phyloP scores from a whole-genome alignment of 2,329 filamentous ascomycete species.

The Cladorrhinum sp. region DNA sequence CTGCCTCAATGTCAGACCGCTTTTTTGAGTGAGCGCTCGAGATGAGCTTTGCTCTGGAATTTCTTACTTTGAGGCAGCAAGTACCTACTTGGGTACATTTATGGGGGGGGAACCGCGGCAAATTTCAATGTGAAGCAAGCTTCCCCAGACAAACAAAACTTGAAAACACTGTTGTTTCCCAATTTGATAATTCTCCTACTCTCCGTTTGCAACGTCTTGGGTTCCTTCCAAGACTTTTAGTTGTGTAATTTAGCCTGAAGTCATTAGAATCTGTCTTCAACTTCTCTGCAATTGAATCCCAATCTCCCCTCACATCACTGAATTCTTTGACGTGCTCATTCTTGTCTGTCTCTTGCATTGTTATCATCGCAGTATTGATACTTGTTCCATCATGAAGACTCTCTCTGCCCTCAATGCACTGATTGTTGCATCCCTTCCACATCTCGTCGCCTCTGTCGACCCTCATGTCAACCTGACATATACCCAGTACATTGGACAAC shows the following conservation, averaged over 20 bases:
- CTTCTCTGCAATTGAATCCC: background rate
- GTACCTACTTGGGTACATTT: too few species aligned
- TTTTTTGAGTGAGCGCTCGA: too few species aligned
- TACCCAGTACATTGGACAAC: conserved; percentile 59
- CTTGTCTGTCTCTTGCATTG: background rate
- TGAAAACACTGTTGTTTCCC: background rate
- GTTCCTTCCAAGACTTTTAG: background rate
- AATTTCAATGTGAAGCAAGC: too few species aligned
- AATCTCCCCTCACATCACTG: background rate
- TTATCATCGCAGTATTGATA: background rate
- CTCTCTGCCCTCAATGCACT: background rate
- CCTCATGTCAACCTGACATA: conserved; percentile 62
- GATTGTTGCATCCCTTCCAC: background rate
- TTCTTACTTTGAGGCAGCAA: too few species aligned
- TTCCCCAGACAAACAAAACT: background rate
- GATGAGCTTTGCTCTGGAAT: too few species aligned
- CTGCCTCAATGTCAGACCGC: too few species aligned
- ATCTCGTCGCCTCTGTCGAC: conserved; percentile 16
- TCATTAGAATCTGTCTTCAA: background rate
- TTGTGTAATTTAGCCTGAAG: background rate
- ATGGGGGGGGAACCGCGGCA: too few species aligned
- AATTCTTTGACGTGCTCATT: background rate
- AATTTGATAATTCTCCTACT: background rate
- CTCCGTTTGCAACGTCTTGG: background rate
- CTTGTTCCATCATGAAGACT: background rate